phyloP scores from a whole-genome alignment of 371 early-diverging fungal species.

The Actinomucor elegans region DNA sequence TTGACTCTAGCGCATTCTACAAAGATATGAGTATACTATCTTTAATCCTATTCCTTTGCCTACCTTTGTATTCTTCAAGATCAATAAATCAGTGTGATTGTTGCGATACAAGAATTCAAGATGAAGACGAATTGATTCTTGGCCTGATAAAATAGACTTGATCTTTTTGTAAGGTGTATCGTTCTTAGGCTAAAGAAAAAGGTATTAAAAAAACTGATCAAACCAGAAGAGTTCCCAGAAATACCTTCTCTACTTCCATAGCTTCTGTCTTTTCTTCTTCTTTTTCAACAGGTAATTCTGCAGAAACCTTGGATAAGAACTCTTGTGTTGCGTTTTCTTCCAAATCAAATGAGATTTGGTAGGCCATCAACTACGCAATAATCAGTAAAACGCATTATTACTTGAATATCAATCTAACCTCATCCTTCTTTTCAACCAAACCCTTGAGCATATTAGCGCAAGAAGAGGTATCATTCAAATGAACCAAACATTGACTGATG shows the following conservation, averaged over 20 bases:
- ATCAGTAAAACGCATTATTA: not conserved
- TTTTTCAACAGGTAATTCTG: conserved; percentile 63
- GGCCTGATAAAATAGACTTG: conserved; percentile 82
- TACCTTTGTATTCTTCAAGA: conserved; percentile 91
- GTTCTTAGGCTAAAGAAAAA: conserved; percentile 12
- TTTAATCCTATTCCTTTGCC: not conserved
- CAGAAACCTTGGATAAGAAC: conserved; percentile 77
- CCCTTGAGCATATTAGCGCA: conserved; percentile 74
- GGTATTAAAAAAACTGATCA: not conserved
- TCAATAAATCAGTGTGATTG: conserved; percentile 92
- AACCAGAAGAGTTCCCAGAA: not conserved
- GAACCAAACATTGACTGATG: conserved; percentile 89
- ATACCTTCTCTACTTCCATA: conserved; percentile 49
- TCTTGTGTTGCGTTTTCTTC: conserved; percentile 94
- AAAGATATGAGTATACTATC: not conserved
- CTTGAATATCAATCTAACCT: conserved; percentile 35
- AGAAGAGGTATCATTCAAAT: conserved; percentile 75
- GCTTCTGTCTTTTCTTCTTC: conserved; percentile 27
- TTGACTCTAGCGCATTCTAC: conserved; percentile 83
- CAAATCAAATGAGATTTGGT: conserved; percentile 97
- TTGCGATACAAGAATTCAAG: conserved; percentile 94
- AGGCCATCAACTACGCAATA: conserved; percentile 73
- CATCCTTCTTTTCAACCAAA: conserved; percentile 58
- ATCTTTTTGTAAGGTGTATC: conserved; percentile 53
- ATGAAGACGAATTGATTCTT: conserved; percentile 84